These are phyloP conservation scores for Xylariaceae sp. DNA, from an alignment of 2,329 filamentous ascomycete genomes.

Conservation along the genomic window DNA sequence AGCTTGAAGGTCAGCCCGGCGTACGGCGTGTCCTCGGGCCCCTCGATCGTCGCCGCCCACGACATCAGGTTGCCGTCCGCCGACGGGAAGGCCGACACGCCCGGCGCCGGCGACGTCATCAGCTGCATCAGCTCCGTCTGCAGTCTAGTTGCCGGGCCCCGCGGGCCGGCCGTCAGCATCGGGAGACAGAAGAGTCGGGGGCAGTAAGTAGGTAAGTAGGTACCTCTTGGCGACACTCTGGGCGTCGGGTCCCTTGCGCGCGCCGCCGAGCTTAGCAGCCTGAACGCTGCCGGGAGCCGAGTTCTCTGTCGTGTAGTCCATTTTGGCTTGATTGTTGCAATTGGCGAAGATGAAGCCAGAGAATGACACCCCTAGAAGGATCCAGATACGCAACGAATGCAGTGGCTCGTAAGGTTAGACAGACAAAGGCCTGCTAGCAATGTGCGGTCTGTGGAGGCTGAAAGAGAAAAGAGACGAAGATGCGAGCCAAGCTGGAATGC, in stretches of 20 bases:
- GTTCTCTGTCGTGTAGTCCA: slow-evolving; percentile 56
- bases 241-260: slow-evolving; percentile 54
- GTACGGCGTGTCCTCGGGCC: slow-evolving; percentile 88
- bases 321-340: slow-evolving; percentile 17
- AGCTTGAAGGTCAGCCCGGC: slow-evolving; percentile 85
- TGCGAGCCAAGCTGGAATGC: slow-evolving; percentile 19
- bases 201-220: background rate
- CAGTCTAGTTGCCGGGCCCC: slow-evolving; percentile 52
- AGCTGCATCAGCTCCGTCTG: slow-evolving; percentile 98
- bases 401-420: too few species aligned
- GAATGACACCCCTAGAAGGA: too few species aligned
- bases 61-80: slow-evolving; percentile 82
- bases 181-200: background rate
- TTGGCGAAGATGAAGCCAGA: background rate
- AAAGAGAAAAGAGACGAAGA: slow-evolving; percentile 11
- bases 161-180: background rate
- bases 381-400: too few species aligned
- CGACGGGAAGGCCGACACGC: slow-evolving; percentile 90
- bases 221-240: slow-evolving; percentile 76
- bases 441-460: slow-evolving; percentile 6
- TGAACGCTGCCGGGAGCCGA: slow-evolving; percentile 55
- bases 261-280: slow-evolving; percentile 52
- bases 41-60: slow-evolving; percentile 91
- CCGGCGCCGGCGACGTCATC: slow-evolving; percentile 90
- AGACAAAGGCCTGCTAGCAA: too few species aligned